Conservation (phyloP, 306 rosid species). For the Glycine soja region DNA sequence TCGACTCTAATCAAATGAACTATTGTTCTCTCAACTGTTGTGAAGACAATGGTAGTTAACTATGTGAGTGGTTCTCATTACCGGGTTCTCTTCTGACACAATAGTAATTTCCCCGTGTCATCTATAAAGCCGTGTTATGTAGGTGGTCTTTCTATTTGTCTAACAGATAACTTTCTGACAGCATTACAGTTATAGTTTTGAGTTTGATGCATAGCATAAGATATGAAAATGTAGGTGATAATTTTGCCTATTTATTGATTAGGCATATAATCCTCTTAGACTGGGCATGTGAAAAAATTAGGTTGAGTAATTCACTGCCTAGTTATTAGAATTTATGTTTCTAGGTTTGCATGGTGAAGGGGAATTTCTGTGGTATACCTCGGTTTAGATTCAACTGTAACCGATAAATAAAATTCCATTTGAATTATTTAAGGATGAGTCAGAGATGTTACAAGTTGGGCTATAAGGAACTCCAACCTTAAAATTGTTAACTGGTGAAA, state of each 20-base stretch:
- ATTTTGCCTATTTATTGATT: neutral
- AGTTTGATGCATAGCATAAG: neutral
- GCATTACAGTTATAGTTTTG: too few relatives aligned
- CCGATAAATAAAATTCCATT: neutral
- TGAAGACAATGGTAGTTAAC: neutral
- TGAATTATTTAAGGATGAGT: neutral
- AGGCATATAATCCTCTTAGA: neutral
- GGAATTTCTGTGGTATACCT: neutral
- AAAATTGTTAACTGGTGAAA: neutral
- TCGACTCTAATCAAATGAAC: neutral
- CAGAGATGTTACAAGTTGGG: neutral
- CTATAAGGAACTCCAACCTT: neutral
- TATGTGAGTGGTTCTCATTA: neutral
- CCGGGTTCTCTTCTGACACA: neutral
- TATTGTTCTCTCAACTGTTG: slow-evolving; percentile 2
- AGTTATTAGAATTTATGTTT: neutral
- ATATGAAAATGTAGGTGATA: neutral
- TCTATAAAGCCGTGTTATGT: neutral
- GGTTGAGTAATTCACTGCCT: neutral
- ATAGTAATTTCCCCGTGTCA: neutral
- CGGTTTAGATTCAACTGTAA: slow-evolving; percentile 11
- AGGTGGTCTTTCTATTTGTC: neutral
- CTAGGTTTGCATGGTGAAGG: slow-evolving; percentile 8
- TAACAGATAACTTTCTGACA: too few relatives aligned
- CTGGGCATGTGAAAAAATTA: too few relatives aligned